Evolutionary conservation across 768 basidiomycete genomes (phyloP), one percentile per base, ranked within the genome.

Genomic region (Agaricus blazei): DNA sequence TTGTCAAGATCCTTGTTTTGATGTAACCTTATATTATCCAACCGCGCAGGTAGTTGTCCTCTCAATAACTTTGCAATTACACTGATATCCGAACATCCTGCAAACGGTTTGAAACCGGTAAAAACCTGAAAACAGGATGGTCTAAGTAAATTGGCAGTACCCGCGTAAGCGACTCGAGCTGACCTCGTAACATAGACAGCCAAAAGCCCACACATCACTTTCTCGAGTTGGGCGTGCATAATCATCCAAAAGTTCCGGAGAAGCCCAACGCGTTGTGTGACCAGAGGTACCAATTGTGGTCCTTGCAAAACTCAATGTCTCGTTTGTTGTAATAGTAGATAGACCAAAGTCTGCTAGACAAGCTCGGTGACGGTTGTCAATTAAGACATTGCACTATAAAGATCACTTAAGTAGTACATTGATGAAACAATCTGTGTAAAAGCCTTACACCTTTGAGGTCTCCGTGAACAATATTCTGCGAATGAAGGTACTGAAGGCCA

Each of bases 241-340:
- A 7, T 57, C 52, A 11, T 27, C 85, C 77, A 60, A n/a, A 9
- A 62, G 43, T 34, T 62, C 61, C 3, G 61, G 61, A 43, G 61
- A 60, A 37, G 51, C 54, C 61, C 61, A 62, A 28, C 61, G 51
- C 7, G 42, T 12, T 12, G 52, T 48, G 36, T 47, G 40, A 15
- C 53, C 49, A 12, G 12, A n/a, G 44, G n/a, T 11, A 15, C 26
- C 29, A 4, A 29, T 52, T 14, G 23, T 37, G 4, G 47, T 29
- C 14, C 26, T 51, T 7, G 48, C 42, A 26, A 28, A 36, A 15
- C 41, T 31, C 19, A 53, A 11, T 9, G 38, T 53, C 28, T 43
- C 50, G 28, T 40, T 46, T 19, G 34, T 60, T 40, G 4, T 27
- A 44, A 23, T 56, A 24, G 12, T 27, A 1, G 61, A 55, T 8